A percentile compares a stretch with the other conserved stretches of the same genome.
Evolutionary conservation across 192 early-diverging fungal species (phyloP).

Genomic region (Linnemannia hyalina): DNA sequence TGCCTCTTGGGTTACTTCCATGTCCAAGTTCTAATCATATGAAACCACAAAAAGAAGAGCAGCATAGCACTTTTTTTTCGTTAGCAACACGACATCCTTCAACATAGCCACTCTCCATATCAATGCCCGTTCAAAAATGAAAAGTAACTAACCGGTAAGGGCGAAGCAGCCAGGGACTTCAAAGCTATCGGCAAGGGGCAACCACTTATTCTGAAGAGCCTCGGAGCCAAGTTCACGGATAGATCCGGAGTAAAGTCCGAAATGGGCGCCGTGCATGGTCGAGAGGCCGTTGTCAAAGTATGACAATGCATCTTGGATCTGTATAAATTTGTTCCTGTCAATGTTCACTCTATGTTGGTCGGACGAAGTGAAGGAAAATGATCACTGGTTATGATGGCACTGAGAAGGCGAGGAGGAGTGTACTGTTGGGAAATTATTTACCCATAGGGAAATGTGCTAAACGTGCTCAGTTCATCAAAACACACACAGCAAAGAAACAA

Average conservation of each 20-base stretch:
- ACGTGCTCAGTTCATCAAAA: too few species aligned
- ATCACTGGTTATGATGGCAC: not conserved
- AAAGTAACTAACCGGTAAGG: slow-evolving; percentile 6
- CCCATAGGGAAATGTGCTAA: not conserved
- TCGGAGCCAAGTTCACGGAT: slow-evolving; percentile 29
- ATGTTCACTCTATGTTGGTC: not conserved
- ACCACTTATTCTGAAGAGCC: slow-evolving; percentile 15
- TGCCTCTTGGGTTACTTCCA: slow-evolving; percentile 26
- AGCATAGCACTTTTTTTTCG: not conserved
- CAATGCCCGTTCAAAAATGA: not conserved
- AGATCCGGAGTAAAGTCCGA: slow-evolving; percentile 19
- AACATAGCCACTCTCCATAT: not conserved
- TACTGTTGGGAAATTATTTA: not conserved
- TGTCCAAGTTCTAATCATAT: slow-evolving; percentile 15
- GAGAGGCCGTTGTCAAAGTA: slow-evolving; percentile 19
- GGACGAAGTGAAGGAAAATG: not conserved
- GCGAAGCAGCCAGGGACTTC: slow-evolving; percentile 26
- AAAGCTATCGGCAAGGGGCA: slow-evolving; percentile 25
- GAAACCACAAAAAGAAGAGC: not conserved
- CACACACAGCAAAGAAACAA: not conserved
- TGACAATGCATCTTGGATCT: slow-evolving; percentile 15
- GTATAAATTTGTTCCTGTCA: not conserved
- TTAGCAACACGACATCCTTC: not conserved
- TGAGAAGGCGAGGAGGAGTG: not conserved
- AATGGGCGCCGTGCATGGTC: slow-evolving; percentile 19